Evolutionary conservation across 176 grass and related monocot species (phyloP).

Genomic region (Avena sativa): DNA sequence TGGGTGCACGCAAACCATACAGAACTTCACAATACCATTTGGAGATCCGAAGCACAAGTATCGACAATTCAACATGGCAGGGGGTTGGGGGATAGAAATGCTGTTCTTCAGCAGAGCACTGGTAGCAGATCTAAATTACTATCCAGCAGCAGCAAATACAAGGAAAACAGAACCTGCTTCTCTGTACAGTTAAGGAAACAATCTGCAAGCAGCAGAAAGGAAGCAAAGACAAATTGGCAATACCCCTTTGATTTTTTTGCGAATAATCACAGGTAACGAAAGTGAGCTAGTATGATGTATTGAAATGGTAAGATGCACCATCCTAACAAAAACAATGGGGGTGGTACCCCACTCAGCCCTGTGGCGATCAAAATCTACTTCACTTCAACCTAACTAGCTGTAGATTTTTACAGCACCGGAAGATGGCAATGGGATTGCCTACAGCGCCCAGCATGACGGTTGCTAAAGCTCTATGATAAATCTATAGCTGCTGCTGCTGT

Average conservation of each 20-base stretch:
- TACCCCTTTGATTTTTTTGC: constrained; percentile 24
- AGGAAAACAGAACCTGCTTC: not conserved
- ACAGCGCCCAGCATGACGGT: not conserved
- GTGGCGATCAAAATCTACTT: constrained; percentile 31
- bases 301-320: constrained; percentile 46
- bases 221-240: not conserved
- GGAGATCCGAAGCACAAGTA: too few relatives aligned
- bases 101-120: too few relatives aligned
- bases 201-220: not conserved
- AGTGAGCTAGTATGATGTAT: constrained; percentile 45
- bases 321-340: constrained; percentile 22
- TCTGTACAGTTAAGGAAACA: not conserved
- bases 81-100: too few relatives aligned
- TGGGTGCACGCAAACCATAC: too few relatives aligned
- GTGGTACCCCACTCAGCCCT: constrained; percentile 26
- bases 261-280: constrained; percentile 46
- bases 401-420: constrained; percentile 41
- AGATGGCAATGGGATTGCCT: constrained; percentile 36
- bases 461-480: constrained; percentile 18
- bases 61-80: too few relatives aligned
- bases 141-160: not conserved
- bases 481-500: not conserved
- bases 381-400: constrained; percentile 42
- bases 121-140: too few relatives aligned
- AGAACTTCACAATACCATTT: too few relatives aligned